phyloP scores from a whole-genome alignment of 768 basidiomycete species.

The Scleroderma citrinum region DNA sequence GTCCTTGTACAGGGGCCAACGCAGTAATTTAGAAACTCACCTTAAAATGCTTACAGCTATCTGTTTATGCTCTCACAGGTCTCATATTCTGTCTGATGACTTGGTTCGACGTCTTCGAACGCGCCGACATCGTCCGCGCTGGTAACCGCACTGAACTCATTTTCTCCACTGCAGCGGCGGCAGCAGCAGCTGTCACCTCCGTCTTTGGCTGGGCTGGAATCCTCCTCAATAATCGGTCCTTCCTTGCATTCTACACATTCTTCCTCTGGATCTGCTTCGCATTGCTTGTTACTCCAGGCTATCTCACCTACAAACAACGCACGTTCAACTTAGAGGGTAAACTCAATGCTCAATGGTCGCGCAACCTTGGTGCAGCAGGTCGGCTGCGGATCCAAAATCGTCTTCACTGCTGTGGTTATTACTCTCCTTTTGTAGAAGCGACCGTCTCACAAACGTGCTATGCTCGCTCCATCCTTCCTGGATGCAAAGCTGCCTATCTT shows the following conservation, averaged over 20 bases:
- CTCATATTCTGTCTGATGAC: slow-evolving; percentile 65
- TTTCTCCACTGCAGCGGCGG: slow-evolving; percentile 62
- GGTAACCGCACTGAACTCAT: slow-evolving; percentile 65
- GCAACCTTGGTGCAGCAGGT: slow-evolving; percentile 49
- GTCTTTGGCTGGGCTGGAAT: slow-evolving; percentile 75
- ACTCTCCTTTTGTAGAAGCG: slow-evolving; percentile 73
- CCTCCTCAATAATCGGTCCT: slow-evolving; percentile 76
- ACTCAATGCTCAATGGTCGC: slow-evolving; percentile 72
- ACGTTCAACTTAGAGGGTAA: slow-evolving; percentile 81
- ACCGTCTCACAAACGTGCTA: slow-evolving; percentile 72
- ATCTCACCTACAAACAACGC: slow-evolving; percentile 68
- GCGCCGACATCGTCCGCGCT: slow-evolving; percentile 66
- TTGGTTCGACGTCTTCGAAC: slow-evolving; percentile 69
- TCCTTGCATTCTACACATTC: slow-evolving; percentile 70
- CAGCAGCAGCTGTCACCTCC: slow-evolving; percentile 55
- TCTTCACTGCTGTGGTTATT: slow-evolving; percentile 78
- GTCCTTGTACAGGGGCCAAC: slow-evolving; percentile 2
- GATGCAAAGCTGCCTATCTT: slow-evolving; percentile 65
- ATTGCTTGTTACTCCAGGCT: slow-evolving; percentile 68
- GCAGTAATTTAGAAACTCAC: not conserved
- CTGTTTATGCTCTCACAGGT: slow-evolving; percentile 52
- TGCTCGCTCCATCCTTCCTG: slow-evolving; percentile 61
- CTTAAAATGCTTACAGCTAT: slow-evolving; percentile 34
- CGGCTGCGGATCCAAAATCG: slow-evolving; percentile 68
- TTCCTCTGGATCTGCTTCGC: slow-evolving; percentile 70